Evolutionary conservation across 1,284 basidiomycete species (phyloP), one percentile per base, ranked within the genome.

Genomic region (Ceratobasidium sp.): DNA sequence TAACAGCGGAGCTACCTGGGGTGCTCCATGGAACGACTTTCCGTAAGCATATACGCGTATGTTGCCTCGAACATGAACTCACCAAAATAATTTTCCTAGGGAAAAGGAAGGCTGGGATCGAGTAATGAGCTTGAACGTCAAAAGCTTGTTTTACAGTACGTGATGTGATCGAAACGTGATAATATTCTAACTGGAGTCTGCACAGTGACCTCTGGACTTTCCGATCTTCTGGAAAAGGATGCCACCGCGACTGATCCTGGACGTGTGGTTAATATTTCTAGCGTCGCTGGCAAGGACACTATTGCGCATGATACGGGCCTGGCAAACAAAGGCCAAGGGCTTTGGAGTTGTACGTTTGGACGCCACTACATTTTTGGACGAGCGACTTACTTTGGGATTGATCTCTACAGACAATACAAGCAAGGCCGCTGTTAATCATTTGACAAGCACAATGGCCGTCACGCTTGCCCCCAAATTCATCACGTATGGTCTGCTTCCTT

Each of bases 1-100:
- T 78, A 93, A 93, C 77, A 89, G 88, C 8, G 91, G 90, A 8
- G 85, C 87, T 22, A 86, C 90, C 10, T 94, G 92, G 92, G 93
- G 92, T 20, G 89, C 88, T 1, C 83, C 86, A 0, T 90, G 85
- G 76, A 80, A 86, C 25, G 83, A 90, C 74, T 88, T 93, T 72
- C 91, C 92, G 0, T 55, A 47, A 27, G 45, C 34, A 13, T 17
- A 17, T 12, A 25, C 17, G 20, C 34, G 13, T 12, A 32, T 17
- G 38, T 35, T 34, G 55, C 20, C 12, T 40, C n/a, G 42, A 57
- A 5, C 50, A 53, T 53, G 53, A n/a, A 40, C 13, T 27, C 29
- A 7, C 12, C n/a, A 20, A 35, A n/a, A n/a, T 42, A 52, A 52
- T 35, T 52, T 54, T n/a, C 12, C 4, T 32, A 60, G 42, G n/a